Percentiles rank a stretch among this genome's conserved stretches.
Conservation (phyloP, 345 rosid genomes). For the Populus euphratica region DNA sequence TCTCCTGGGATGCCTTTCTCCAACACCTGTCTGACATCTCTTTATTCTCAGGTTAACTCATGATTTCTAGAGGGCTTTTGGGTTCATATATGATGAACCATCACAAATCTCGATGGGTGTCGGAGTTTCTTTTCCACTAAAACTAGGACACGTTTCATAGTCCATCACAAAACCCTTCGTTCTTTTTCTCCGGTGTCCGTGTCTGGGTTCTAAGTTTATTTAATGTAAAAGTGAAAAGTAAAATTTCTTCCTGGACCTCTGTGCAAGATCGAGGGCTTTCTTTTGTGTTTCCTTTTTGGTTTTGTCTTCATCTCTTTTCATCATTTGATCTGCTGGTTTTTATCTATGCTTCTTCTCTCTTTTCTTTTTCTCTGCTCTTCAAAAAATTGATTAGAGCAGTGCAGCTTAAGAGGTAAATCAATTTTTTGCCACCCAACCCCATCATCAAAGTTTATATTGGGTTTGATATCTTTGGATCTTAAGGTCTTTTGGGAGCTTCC, state of each 20-base stretch:
- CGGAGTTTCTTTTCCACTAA: constrained; percentile 7
- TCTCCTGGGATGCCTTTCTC: background rate
- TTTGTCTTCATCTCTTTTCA: background rate
- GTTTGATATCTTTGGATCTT: background rate
- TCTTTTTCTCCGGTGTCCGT: background rate
- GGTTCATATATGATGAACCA: constrained; percentile 3
- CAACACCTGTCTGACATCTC: background rate
- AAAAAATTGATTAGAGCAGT: background rate
- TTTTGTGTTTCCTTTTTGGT: too few relatives aligned
- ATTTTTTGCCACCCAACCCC: background rate
- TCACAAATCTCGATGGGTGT: background rate
- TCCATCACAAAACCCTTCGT: background rate
- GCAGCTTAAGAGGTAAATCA: background rate
- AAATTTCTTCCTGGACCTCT: constrained; percentile 16
- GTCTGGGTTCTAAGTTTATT: background rate
- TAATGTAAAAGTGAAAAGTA: background rate
- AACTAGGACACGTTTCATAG: constrained; percentile 30
- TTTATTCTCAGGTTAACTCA: background rate
- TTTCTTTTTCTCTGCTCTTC: background rate
- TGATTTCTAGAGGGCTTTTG: constrained; percentile 8
- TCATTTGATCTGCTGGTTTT: constrained; percentile 37
- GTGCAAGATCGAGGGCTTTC: constrained; percentile 55
- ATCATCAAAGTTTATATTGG: background rate
- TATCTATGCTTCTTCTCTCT: background rate
- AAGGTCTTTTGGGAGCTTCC: background rate